Conservation (phyloP, 257 asterid species). For the Capsicum baccatum region DNA sequence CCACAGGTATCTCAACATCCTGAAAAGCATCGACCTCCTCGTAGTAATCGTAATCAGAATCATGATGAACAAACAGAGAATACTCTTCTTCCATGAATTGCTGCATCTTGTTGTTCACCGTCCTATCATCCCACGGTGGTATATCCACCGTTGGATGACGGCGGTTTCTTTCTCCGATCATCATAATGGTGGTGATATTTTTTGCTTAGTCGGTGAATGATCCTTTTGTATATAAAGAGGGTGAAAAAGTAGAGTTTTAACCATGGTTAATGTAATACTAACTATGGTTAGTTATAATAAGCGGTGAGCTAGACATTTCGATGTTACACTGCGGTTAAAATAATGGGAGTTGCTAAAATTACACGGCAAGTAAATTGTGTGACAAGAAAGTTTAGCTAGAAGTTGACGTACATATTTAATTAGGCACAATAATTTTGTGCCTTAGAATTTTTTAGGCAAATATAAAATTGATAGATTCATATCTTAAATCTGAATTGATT, state of each 20-base stretch:
- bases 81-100: conserved; percentile 34
- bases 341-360: conserved; percentile 30
- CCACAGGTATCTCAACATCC: conserved; percentile 55
- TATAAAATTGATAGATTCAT: too few relatives aligned
- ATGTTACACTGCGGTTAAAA: conserved; percentile 40
- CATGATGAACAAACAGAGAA: conserved; percentile 34
- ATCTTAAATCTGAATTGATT: too few relatives aligned
- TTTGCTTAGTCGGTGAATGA: background rate
- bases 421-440: too few relatives aligned
- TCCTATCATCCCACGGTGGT: conserved; percentile 60
- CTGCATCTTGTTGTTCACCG: conserved; percentile 34
- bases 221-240: conserved; percentile 63
- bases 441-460: too few relatives aligned
- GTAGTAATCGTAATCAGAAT: conserved; percentile 32
- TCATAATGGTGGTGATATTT: conserved; percentile 31
- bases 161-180: conserved; percentile 56
- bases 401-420: too few relatives aligned
- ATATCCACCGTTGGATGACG: conserved; percentile 47
- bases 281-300: conserved; percentile 44
- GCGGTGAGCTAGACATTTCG: conserved; percentile 4
- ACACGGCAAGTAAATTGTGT: background rate
- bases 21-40: conserved; percentile 40
- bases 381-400: background rate
- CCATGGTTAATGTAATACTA: conserved; percentile 40
- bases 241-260: conserved; percentile 46